These are phyloP conservation scores for Allomyces macrogynus DNA, from an alignment of 192 early-diverging fungal species.

Conservation along the genomic window DNA sequence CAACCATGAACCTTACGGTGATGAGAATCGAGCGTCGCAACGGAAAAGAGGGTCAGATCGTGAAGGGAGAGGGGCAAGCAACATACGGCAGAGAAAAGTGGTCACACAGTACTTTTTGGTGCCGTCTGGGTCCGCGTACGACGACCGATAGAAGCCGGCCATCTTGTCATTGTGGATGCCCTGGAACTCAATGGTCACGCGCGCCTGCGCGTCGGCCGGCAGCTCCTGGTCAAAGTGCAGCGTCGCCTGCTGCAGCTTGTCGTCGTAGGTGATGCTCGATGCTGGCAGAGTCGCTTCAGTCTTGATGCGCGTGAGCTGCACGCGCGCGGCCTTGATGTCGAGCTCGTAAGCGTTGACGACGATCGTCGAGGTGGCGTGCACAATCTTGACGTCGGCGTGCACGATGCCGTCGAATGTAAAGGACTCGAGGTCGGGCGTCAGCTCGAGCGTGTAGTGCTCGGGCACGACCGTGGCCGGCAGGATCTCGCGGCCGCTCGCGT, in stretches of 20 bases:
- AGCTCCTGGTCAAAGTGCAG: constrained; percentile 38
- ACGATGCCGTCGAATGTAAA: constrained; percentile 66
- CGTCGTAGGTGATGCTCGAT: constrained; percentile 20
- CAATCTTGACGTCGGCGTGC: constrained; percentile 29
- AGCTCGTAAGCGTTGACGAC: constrained; percentile 47
- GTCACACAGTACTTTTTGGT: constrained; percentile 5
- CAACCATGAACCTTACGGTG: constrained; percentile 48
- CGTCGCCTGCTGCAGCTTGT: constrained; percentile 22
- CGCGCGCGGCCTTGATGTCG: constrained; percentile 31
- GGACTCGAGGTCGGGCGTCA: constrained; percentile 59
- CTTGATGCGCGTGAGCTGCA: constrained; percentile 9
- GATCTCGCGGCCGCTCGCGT: constrained; percentile 32
- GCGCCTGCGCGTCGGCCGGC: constrained; percentile 22
- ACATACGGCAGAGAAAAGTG: neutral
- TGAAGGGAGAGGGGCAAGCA: neutral
- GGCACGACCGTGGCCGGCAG: constrained; percentile 73
- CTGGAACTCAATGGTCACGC: constrained; percentile 35
- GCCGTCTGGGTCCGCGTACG: constrained; percentile 43
- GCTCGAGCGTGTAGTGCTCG: constrained; percentile 54
- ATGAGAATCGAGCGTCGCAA: neutral
- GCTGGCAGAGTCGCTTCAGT: constrained; percentile 22
- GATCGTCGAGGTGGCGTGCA: constrained; percentile 37
- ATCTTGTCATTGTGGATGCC: constrained; percentile 35
- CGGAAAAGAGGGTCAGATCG: neutral
- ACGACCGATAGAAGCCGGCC: constrained; percentile 82